phyloP scores from a whole-genome alignment of 2,329 filamentous ascomycete genomes.

The Harringtonia aguacate region DNA sequence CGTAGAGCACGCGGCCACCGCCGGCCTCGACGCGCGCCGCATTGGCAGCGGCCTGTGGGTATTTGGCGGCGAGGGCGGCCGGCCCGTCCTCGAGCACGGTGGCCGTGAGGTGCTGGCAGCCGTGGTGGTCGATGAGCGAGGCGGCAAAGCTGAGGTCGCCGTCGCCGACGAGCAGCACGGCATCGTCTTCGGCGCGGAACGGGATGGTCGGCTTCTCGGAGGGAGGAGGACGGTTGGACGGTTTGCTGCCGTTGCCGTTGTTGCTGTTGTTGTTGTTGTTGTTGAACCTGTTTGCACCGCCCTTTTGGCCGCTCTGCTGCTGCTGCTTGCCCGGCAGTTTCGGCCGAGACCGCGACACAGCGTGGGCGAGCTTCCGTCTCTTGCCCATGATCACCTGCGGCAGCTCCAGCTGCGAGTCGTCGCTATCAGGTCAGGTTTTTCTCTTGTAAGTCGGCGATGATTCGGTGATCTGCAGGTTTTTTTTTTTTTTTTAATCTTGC shows the following conservation, averaged over 20 bases:
- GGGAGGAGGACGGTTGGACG: too few relatives aligned
- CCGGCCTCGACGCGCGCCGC: conserved; percentile 40
- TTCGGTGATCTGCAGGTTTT: background rate
- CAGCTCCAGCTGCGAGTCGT: too few relatives aligned
- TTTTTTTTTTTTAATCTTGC: conserved; percentile 3
- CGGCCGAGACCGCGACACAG: conserved; percentile 2
- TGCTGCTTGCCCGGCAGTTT: conserved; percentile 1
- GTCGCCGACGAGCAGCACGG: conserved; percentile 69
- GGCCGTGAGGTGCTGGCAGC: conserved; percentile 55
- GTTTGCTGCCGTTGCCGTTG: background rate
- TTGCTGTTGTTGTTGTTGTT: conserved; percentile 2
- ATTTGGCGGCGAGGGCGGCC: conserved; percentile 56
- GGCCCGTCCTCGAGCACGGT: conserved; percentile 54
- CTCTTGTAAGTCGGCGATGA: too few relatives aligned
- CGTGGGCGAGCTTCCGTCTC: conserved; percentile 29
- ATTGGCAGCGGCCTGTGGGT: conserved; percentile 56
- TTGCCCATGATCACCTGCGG: conserved; percentile 23
- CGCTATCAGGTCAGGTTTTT: too few relatives aligned
- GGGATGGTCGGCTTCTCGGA: conserved; percentile 45
- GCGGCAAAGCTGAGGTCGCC: conserved; percentile 71
- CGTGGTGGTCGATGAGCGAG: conserved; percentile 54
- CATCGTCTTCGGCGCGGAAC: conserved; percentile 53
- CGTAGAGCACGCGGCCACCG: conserved; percentile 41
- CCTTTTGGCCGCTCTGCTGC: conserved; percentile 5
- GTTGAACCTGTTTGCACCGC: background rate